A percentile compares a stretch with the other conserved stretches of the same genome.
These are phyloP conservation scores for Penicillium expansum DNA, from an alignment of 2,329 filamentous ascomycete species.

Conservation along the genomic window DNA sequence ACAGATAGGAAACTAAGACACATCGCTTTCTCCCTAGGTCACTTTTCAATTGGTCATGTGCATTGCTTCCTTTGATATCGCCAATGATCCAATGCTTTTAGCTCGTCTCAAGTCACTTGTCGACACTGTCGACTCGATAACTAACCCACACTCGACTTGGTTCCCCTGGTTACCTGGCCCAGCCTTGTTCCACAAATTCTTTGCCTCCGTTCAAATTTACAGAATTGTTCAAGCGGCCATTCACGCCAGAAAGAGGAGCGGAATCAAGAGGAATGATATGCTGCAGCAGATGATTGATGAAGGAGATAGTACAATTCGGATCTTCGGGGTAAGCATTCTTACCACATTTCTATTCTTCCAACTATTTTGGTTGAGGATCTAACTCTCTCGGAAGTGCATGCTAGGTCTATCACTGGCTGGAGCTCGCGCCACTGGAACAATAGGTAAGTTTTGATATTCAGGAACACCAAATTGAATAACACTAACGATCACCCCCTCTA, in stretches of 20 bases:
- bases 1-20: neutral
- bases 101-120: slow-evolving; percentile 6
- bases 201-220: neutral
- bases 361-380: neutral
- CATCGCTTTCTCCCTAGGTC: neutral
- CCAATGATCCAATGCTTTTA: neutral
- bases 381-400: neutral
- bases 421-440: slow-evolving; percentile 6
- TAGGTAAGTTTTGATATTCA: neutral
- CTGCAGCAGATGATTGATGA: slow-evolving; percentile 11
- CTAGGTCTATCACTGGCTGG: slow-evolving; percentile 6
- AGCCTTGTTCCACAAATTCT: slow-evolving; percentile 2
- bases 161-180: slow-evolving; percentile 1
- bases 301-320: slow-evolving; percentile 3
- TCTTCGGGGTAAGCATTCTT: neutral
- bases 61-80: slow-evolving; percentile 8
- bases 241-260: neutral
- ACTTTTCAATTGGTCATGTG: slow-evolving; percentile 9
- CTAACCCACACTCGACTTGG: slow-evolving; percentile 4
- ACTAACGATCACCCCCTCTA: neutral
- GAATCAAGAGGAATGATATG: neutral
- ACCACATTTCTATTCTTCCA: neutral
- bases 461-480: neutral
- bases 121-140: slow-evolving; percentile 4
- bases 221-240: neutral